Base-by-base conservation (phyloP, 768 basidiomycete genomes). In the Sarcomyxa edulis region DNA sequence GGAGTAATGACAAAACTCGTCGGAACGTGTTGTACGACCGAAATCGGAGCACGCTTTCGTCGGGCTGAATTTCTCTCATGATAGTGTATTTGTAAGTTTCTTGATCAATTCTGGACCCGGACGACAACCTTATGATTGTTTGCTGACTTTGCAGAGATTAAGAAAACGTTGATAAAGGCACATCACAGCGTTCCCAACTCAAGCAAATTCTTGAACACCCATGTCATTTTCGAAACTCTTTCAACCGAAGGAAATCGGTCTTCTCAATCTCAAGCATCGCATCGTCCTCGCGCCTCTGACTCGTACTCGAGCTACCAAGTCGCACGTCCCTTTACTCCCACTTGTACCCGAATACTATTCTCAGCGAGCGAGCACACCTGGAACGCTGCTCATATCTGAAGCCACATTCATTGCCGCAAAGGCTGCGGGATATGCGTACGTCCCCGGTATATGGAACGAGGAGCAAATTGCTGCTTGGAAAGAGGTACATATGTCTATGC, bases 401-500 rank as follows among this genome's bases (percentile, higher is more conserved):
- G 74, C 60, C 1, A 73, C 66, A 7, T 53, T 61, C 39, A 59
- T 70, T 44, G 54, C 53, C 37, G 52, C 30, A 14, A 30, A 44
- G 21, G 56, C 59, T 40, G 47, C 62, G 40, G 55, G 63, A 1
- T 59, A 51, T 35, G 38, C 49, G 5, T 48, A 64, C 42, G 57
- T 64, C 1, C 76, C 77, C 0, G 76, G 78, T 0, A 68, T 78
- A 22, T 77, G 64, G 60, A 64, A 48, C 7, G 52, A 58, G 4
- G 70, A 68, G n/a, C 78, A 81, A 44, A 61, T 78, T 29, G 46
- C 46, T 0, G 69, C 53, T 0, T 82, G 78, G 79, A 76, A 72
- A 48, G 49, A 60, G 53, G 71, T 71, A 19, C 11, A 48, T 52
- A 22, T 24, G 19, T 35, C 10, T 22, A n/a, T 10, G 6, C 11